Evolutionary conservation across 805 yeast genomes (phyloP), one percentile per base, ranked within the genome.

Genomic region (Lipomyces yamadae): DNA sequence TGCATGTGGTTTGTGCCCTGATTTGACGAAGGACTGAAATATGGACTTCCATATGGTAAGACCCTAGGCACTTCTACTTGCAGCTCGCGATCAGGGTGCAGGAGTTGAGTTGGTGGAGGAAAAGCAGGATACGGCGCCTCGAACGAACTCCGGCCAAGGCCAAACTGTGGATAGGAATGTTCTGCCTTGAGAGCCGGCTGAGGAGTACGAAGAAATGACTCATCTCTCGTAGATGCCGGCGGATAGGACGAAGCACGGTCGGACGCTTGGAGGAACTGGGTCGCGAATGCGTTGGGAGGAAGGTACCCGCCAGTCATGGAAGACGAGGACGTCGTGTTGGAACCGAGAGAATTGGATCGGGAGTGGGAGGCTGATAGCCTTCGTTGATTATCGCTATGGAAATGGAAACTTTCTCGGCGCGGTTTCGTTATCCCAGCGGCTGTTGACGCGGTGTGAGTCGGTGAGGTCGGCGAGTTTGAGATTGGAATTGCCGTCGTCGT

Each of bases 371-470:
- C 56, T 29, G 63, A 45, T 13, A 32, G 33, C n/a, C 42, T 15
- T 58, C 58, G 50, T 50, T 34, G 56, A 58, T 32, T 50, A 30
- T 57, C 58, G 24, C 10, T 52, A 32, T 34, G 67, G 35, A 42
- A 64, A 45, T 64, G 66, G 4, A 60, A 29, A n/a, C 56, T 37
- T 39, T 63, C 63, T 15, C 63, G 67, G 11, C 61, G 64, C 24
- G 64, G 61, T 56, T 64, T 64, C 37, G 62, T 37, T 32, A 64
- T 64, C 11, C 59, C 58, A 4, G 61, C 61, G 24, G 48, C 24
- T 5, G 48, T 42, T 15, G 67, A 29, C 37, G 63, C 37, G 2
- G 42, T 33, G 56, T 34, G 50, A n/a, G 57, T 18, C 29, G 58
- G 63, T 33, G 61, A 24, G 32, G 55, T 18, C 15, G 48, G 7